Conservation (phyloP, 257 asterid genomes). For the Solanum boliviense region DNA sequence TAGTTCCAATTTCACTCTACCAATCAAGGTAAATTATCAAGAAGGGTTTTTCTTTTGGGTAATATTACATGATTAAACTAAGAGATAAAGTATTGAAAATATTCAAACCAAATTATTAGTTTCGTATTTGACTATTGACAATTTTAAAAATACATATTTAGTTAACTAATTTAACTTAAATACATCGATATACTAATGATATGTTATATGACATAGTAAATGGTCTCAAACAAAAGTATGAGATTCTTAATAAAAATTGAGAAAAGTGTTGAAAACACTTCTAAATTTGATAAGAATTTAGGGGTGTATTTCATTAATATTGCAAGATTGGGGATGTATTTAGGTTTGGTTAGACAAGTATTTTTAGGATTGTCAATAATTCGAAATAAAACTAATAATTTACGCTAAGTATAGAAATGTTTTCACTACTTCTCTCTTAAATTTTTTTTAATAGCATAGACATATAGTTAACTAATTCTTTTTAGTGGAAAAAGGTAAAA, state of each 20-base stretch:
- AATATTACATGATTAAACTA: too few relatives aligned
- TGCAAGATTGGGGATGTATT: rapidly evolving
- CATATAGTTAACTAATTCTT: not conserved
- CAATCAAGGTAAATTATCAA: too few relatives aligned
- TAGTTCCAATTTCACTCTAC: not conserved
- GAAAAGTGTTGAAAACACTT: rapidly evolving
- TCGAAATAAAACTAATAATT: not conserved
- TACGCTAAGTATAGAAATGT: too few relatives aligned
- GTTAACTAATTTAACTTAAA: too few relatives aligned
- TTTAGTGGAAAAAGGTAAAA: not conserved
- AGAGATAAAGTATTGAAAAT: too few relatives aligned
- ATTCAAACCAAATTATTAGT: not conserved
- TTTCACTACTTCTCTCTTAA: too few relatives aligned
- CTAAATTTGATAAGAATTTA: too few relatives aligned
- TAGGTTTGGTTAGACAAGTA: not conserved
- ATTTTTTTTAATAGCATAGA: not conserved
- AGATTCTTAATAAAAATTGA: not conserved
- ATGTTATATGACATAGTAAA: not conserved
- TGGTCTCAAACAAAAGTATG: not conserved
- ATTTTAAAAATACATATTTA: too few relatives aligned
- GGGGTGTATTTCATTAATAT: not conserved
- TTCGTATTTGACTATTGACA: too few relatives aligned
- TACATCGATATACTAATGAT: rapidly evolving
- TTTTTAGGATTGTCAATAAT: too few relatives aligned
- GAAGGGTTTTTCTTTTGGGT: too few relatives aligned